A percentile compares a stretch with the other conserved stretches of the same genome.
phyloP scores from a whole-genome alignment of 1,139 yeast genomes.

The Magnusiomyces fungicola region DNA sequence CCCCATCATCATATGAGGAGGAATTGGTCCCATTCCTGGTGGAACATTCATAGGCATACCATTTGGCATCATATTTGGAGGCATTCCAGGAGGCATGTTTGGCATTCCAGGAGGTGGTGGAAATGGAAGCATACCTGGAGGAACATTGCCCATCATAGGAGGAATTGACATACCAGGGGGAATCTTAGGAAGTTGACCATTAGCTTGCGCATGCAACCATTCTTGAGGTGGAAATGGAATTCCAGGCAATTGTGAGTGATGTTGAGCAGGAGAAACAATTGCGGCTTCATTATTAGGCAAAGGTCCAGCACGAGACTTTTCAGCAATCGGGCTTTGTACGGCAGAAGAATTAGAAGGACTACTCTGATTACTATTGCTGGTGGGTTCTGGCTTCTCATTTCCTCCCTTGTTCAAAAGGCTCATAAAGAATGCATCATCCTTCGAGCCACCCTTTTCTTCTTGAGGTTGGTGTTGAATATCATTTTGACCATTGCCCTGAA shows the following conservation, averaged over 20 bases:
- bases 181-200: not conserved
- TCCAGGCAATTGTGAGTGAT: not conserved
- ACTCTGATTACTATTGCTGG: not conserved
- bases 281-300: not conserved
- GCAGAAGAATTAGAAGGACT: not conserved
- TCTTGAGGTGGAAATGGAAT: conserved; percentile 4
- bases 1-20: conserved; percentile 3
- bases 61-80: not conserved
- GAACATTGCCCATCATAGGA: conserved; percentile 4
- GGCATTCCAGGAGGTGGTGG: conserved; percentile 1
- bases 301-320: not conserved
- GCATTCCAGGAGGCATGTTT: not conserved
- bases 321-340: not conserved
- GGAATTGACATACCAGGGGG: conserved; percentile 1
- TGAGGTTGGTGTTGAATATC: not conserved
- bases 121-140: conserved; percentile 4
- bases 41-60: not conserved
- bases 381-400: not conserved
- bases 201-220: not conserved
- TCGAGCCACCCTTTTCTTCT: not conserved
- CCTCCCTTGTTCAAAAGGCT: conserved; percentile 24
- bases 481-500: not conserved
- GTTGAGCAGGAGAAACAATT: not conserved
- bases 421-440: conserved; percentile 27
- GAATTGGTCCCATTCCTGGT: conserved; percentile 1